Evolutionary conservation across 139 green algal species (phyloP).

Genomic region (Monoraphidium neglectum): DNA sequence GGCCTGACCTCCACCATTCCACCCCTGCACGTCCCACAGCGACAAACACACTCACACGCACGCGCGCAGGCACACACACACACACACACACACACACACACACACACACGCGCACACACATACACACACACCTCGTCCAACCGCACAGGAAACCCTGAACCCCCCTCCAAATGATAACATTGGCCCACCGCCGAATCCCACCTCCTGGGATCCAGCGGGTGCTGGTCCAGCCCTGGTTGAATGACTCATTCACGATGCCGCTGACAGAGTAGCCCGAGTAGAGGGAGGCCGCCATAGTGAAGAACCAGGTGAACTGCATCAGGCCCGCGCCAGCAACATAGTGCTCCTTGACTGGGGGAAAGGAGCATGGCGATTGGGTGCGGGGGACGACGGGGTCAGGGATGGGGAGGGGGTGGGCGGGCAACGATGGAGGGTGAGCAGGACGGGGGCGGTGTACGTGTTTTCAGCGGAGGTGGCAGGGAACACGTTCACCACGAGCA

Average conservation of each 20-base stretch:
- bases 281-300: conserved; percentile 48
- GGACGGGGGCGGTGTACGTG: too few species aligned
- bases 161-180: not conserved
- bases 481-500: too few species aligned
- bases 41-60: too few species aligned
- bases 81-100: too few species aligned
- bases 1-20: too few species aligned
- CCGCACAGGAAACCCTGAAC: not conserved
- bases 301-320: conserved; percentile 45
- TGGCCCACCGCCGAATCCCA: not conserved
- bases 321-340: conserved; percentile 42
- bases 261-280: conserved; percentile 51
- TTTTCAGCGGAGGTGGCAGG: too few species aligned
- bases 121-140: not conserved
- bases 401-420: too few species aligned
- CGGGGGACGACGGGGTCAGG: too few species aligned
- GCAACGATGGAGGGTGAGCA: too few species aligned
- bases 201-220: conserved; percentile 50
- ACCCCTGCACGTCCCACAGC: too few species aligned
- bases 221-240: conserved; percentile 35
- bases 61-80: too few species aligned
- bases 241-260: conserved; percentile 52
- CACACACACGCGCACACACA: too few species aligned
- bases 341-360: conserved; percentile 40
- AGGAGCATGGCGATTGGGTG: not conserved